A percentile compares a stretch with the other conserved stretches of the same genome.
Evolutionary conservation across 169 alveolate species (phyloP).

Genomic region (Plasmodium vivax): DNA sequence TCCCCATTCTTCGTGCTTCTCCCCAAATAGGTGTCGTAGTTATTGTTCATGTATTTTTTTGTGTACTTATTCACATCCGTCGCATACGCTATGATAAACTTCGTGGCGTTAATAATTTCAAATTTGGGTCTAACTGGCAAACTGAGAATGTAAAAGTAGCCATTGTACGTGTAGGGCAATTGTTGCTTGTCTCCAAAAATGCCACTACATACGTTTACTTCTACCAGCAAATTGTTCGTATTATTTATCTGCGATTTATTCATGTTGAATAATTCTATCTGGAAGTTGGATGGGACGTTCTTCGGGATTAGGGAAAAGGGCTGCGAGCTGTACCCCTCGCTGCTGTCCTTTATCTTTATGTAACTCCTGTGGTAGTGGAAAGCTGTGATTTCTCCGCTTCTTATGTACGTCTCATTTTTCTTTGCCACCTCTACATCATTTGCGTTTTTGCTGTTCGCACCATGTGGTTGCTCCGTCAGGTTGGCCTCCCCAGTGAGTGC

Average conservation of each 20-base stretch:
- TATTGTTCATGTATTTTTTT: slow-evolving; percentile 35
- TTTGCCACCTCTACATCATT: background rate
- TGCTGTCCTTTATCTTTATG: slow-evolving; percentile 71
- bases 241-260: slow-evolving; percentile 60
- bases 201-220: slow-evolving; percentile 85
- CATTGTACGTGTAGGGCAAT: slow-evolving; percentile 87
- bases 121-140: slow-evolving; percentile 85
- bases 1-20: slow-evolving; percentile 74
- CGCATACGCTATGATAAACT: slow-evolving; percentile 80
- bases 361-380: slow-evolving; percentile 69
- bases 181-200: slow-evolving; percentile 83
- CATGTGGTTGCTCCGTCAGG: background rate
- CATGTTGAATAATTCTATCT: slow-evolving; percentile 77
- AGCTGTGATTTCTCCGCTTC: slow-evolving; percentile 77
- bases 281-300: slow-evolving; percentile 82
- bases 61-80: slow-evolving; percentile 68
- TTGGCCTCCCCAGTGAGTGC: background rate
- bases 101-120: slow-evolving; percentile 85
- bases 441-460: background rate
- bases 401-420: slow-evolving; percentile 41
- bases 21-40: slow-evolving; percentile 15
- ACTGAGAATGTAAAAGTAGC: slow-evolving; percentile 84
- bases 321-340: slow-evolving; percentile 73
- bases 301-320: slow-evolving; percentile 83
- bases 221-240: slow-evolving; percentile 78